Base-by-base conservation (phyloP, 768 basidiomycete species). In the Leccinellum albellum region DNA sequence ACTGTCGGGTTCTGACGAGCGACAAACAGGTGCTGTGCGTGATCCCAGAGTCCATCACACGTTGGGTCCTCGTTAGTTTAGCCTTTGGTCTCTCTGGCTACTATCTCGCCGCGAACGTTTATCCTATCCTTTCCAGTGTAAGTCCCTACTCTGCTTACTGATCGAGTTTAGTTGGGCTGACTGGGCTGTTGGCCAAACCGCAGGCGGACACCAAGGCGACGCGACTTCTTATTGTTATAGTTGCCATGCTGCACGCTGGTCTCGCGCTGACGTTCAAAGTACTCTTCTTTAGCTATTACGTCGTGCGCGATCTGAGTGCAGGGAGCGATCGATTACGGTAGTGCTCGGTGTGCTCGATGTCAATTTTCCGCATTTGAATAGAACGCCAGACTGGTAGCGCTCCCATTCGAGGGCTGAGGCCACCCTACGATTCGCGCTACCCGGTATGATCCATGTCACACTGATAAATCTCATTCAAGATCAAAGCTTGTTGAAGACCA, bases 201-300 rank as follows among this genome's bases (percentile, higher is more conserved):
- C 61, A 93, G 89, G 91, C 91, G 56, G 94, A 93, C 75, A 86
- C 88, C 61, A 96, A 89, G 73, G 84, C 90, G 9, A 87, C 89
- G 1, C 86, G 94, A 21, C 82, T 96, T 6, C 72, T 98, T 24
- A 88, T 97, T 64, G 76, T 97, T 49, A 71, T 85, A 29, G 79
- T 97, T 31, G 87, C 82, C 1, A 75, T 78, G 3, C 73, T 98
- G 15, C 96, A 99, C 64, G 83, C 83, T 2, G 88, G 76, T 2
- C 74, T 98, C 56, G 93, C 94, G 0, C 76, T 98, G 42, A 83
- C 87, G 8, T 90, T 98, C 79, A 94, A 96, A 71, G 57, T 60
- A 13, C 69, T 85, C 24, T 89, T 89, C 76, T 84, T 89, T 69
- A 80, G 76, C 55, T 83, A 83, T 70, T 84, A 83, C 33, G 72